Evolutionary conservation across 306 rosid species (phyloP).

Genomic region (Alnus rubra): DNA sequence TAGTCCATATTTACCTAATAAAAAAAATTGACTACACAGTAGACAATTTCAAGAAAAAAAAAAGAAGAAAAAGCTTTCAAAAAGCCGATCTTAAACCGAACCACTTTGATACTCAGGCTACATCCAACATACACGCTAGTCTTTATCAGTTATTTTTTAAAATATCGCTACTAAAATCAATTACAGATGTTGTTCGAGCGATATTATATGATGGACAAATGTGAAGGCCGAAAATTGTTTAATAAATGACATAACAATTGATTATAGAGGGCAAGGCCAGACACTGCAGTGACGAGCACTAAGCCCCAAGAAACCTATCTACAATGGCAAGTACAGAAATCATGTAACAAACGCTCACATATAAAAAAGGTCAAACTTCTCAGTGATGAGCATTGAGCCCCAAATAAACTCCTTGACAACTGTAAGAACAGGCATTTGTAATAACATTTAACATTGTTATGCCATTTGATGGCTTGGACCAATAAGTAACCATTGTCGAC

Average conservation of each 20-base stretch:
- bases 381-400: background rate
- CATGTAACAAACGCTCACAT: background rate
- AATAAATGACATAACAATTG: background rate
- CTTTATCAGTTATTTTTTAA: no score
- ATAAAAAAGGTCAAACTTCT: background rate
- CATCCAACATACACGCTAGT: no score
- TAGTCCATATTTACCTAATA: no score
- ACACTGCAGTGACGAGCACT: background rate
- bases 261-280: background rate
- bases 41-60: background rate
- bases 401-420: background rate
- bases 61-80: no score
- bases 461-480: slow-evolving; percentile 1
- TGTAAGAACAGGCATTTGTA: background rate
- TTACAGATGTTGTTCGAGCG: background rate
- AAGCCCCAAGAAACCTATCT: background rate
- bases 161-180: no score
- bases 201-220: background rate
- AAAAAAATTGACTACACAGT: no score
- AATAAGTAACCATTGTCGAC: background rate
- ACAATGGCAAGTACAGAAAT: background rate
- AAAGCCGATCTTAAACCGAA: no score
- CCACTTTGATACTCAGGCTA: no score
- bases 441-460: background rate
- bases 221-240: background rate